Evolutionary conservation across 73 alveolate species (phyloP), one percentile per base, ranked within the genome.

Genomic region (Paramecium pentaurelia): DNA sequence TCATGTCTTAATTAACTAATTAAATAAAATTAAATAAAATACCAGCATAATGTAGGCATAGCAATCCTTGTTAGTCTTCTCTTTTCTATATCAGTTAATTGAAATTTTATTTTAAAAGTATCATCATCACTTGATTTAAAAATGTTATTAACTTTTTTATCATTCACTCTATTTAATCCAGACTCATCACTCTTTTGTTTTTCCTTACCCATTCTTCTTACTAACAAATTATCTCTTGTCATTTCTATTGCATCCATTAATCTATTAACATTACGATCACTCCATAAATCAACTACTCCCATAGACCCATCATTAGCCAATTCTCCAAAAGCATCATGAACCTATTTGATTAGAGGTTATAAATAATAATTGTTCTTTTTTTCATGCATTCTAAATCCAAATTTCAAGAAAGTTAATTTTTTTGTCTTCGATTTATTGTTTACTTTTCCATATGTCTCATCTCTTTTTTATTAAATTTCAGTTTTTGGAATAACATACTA

Each of bases 231-330:
- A 73, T 73, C 87, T 37, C 87, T 73, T 4, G 87, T 73, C 87
- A 73, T 73, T 38, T 73, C 87, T 37, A 73, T 73, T 16, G 87
- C 87, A 38, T 73, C 87, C 87, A 73, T 73, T 42, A 73, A 40
- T 36, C 87, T 73, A 73, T 73, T 73, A 8, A 73, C 87, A 73
- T 73, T 73, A 12, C 87, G 58, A 73, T 73, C 87, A 73, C 87
- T 36, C 87, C 87, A 73, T 73, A 73, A 73, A 38, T 73, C 87
- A 16, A 73, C 87, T 20, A 73, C 87, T 14, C 87, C 87, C 87
- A 73, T 73, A 4, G 87, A 73, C 1, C 87, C 87, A 73, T 73
- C 87, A 36, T 37, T 73, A 36, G 87, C 87, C 54, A 37, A 18
- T 14, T 73, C 87, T 37, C 87, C 87, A 73, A 30, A 73, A 4